A percentile compares a stretch with the other conserved stretches of the same genome.
phyloP scores from a whole-genome alignment of 2,329 filamentous ascomycete species.

The Xenosphaeropsis pyriputrescens region DNA sequence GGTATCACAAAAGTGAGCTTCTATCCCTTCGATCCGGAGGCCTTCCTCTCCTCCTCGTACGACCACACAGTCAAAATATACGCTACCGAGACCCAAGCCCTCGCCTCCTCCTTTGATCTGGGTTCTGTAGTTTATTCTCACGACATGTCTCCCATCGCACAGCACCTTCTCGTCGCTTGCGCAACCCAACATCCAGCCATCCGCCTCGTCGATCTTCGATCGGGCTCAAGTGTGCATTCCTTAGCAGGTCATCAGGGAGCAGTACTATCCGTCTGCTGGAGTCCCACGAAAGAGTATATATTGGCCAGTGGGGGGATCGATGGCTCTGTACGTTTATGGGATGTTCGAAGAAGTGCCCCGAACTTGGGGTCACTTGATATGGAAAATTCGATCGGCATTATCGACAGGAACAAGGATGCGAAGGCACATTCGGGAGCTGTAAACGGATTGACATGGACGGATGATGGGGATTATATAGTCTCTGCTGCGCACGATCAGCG shows the following conservation, averaged over 20 bases:
- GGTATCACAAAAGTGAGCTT: constrained; percentile 66
- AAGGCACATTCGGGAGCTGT: constrained; percentile 69
- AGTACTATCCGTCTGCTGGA: constrained; percentile 64
- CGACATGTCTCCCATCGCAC: constrained; percentile 57
- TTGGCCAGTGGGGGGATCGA: constrained; percentile 77
- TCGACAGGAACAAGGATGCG: constrained; percentile 32
- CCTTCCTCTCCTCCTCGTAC: constrained; percentile 65
- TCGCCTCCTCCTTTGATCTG: constrained; percentile 54
- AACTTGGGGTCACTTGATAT: constrained; percentile 68
- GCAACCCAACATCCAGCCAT: constrained; percentile 77
- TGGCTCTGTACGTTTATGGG: constrained; percentile 74
- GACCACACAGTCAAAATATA: constrained; percentile 67
- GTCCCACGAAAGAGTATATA: constrained; percentile 63
- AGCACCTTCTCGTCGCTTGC: constrained; percentile 69
- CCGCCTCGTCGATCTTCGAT: constrained; percentile 73
- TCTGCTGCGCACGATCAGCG: constrained; percentile 72
- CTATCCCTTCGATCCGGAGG: constrained; percentile 63
- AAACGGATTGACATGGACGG: constrained; percentile 75
- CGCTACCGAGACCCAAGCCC: constrained; percentile 44
- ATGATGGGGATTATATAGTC: constrained; percentile 62
- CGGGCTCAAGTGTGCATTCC: constrained; percentile 60
- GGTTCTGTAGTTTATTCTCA: constrained; percentile 62
- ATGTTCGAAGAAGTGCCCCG: constrained; percentile 65
- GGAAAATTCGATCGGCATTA: constrained; percentile 64
- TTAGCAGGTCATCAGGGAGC: constrained; percentile 54